A percentile compares a stretch with the other conserved stretches of the same genome.
phyloP scores from a whole-genome alignment of 2,329 filamentous ascomycete species.

The Epichloe scottii region DNA sequence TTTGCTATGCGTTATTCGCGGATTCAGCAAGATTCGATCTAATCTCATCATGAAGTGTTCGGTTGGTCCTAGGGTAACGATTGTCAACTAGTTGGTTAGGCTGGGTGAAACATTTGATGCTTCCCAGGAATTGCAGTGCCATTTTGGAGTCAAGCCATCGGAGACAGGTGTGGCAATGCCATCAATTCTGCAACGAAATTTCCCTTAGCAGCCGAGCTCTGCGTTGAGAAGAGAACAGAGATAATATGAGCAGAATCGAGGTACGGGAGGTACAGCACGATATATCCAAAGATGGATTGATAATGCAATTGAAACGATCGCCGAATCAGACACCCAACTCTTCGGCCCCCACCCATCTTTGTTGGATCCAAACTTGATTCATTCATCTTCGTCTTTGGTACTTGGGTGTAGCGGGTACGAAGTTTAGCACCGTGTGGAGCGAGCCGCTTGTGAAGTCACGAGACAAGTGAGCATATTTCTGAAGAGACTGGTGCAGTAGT shows the following conservation, averaged over 20 bases:
- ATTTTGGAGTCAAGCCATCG: too few relatives aligned
- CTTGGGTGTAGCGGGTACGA: slow-evolving; percentile 9
- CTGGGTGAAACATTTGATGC: too few relatives aligned
- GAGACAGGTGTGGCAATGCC: too few relatives aligned
- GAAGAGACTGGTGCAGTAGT: not conserved
- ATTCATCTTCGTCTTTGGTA: not conserved
- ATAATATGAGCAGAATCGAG: not conserved
- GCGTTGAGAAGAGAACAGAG: not conserved
- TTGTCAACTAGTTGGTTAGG: too few relatives aligned
- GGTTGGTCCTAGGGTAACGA: too few relatives aligned
- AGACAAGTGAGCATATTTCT: slow-evolving; percentile 1
- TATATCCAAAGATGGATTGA: not conserved
- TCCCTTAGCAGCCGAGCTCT: not conserved
- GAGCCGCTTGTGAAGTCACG: not conserved
- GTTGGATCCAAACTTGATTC: not conserved
- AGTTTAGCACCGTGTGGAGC: slow-evolving; percentile 24
- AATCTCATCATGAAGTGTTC: too few relatives aligned
- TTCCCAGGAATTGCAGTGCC: too few relatives aligned
- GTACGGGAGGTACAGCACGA: not conserved
- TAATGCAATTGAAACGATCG: not conserved
- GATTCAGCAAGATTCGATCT: too few relatives aligned
- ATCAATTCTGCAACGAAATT: too few relatives aligned
- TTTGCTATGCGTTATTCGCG: too few relatives aligned
- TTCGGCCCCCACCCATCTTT: not conserved
- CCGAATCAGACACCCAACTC: not conserved